Evolutionary conservation across 2,329 filamentous ascomycete species (phyloP).

Genomic region (Tympanopsis confertula): DNA sequence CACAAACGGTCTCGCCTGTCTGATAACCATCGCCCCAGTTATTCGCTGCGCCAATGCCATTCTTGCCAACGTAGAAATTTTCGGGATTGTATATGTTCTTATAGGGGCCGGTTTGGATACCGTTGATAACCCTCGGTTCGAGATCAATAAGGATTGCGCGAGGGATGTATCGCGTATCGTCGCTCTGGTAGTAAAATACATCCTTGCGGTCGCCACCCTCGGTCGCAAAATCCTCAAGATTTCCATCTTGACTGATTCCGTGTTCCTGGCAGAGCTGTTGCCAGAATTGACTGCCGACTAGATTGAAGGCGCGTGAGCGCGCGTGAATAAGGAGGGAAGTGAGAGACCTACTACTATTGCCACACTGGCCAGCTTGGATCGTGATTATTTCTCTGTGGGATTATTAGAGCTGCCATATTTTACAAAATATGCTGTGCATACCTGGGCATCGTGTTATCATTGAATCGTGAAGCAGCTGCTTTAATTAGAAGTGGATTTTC

Average conservation of each 20-base stretch:
- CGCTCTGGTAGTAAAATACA: slow-evolving; percentile 98
- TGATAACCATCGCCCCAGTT: slow-evolving; percentile 98
- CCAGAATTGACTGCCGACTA: slow-evolving; percentile 97
- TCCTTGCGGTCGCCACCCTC: slow-evolving; percentile 97
- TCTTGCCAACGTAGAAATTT: slow-evolving; percentile 94
- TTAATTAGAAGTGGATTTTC: too few relatives aligned
- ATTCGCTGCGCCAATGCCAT: slow-evolving; percentile 87
- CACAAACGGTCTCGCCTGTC: slow-evolving; percentile 79
- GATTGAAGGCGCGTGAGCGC: slow-evolving; percentile 15
- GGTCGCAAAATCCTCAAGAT: slow-evolving; percentile 93
- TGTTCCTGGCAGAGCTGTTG: slow-evolving; percentile 97
- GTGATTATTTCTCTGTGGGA: slow-evolving; percentile 86
- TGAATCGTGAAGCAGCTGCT: too few relatives aligned
- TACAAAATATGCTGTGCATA: too few relatives aligned
- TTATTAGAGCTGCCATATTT: background rate
- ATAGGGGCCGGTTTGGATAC: slow-evolving; percentile 86
- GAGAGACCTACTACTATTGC: slow-evolving; percentile 80
- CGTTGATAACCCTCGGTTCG: slow-evolving; percentile 83
- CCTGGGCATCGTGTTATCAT: too few relatives aligned
- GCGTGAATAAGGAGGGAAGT: slow-evolving; percentile 8
- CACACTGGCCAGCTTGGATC: slow-evolving; percentile 96
- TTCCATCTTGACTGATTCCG: slow-evolving; percentile 93
- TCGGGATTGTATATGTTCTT: slow-evolving; percentile 99
- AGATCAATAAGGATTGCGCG: slow-evolving; percentile 90
- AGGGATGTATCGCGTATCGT: slow-evolving; percentile 96